phyloP scores from a whole-genome alignment of 1,284 basidiomycete species.

The Pseudozyma pruni region DNA sequence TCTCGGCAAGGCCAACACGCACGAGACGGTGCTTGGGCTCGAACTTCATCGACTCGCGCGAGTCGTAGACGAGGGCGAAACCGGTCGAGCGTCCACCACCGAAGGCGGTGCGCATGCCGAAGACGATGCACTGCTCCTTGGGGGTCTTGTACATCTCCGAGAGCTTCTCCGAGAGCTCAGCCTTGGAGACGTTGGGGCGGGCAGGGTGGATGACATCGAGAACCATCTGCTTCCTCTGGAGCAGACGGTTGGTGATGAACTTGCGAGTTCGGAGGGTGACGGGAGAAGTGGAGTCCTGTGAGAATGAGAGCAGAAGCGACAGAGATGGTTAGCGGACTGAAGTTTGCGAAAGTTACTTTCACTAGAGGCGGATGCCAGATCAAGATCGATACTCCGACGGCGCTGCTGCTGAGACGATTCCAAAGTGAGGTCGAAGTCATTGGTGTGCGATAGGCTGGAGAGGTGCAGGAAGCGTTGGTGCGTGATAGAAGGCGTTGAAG shows the following conservation, averaged over 20 bases:
- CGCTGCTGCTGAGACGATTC: constrained; percentile 3
- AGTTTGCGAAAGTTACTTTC: background rate
- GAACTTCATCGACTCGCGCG: constrained; percentile 88
- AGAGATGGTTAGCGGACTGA: constrained; percentile 7
- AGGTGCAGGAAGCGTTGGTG: no score
- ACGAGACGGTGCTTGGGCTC: constrained; percentile 96
- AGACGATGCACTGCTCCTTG: constrained; percentile 74
- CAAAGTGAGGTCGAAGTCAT: no score
- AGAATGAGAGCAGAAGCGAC: background rate
- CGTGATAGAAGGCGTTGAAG: no score
- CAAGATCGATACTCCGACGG: constrained; percentile 2
- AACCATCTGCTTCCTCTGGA: constrained; percentile 82
- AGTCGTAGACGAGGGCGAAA: constrained; percentile 97
- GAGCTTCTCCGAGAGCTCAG: constrained; percentile 92
- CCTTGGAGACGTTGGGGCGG: constrained; percentile 92
- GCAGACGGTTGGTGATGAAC: constrained; percentile 98
- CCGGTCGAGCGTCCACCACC: constrained; percentile 97
- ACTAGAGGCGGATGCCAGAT: constrained; percentile 1
- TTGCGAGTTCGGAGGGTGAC: constrained; percentile 98
- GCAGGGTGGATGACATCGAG: constrained; percentile 96
- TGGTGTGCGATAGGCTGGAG: no score
- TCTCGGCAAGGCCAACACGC: constrained; percentile 80
- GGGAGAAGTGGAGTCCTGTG: constrained; percentile 81
- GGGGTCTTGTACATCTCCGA: constrained; percentile 77
- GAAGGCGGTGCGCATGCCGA: constrained; percentile 83